Conservation (phyloP, 2,329 filamentous ascomycete genomes). For the Aspergillus versicolor region DNA sequence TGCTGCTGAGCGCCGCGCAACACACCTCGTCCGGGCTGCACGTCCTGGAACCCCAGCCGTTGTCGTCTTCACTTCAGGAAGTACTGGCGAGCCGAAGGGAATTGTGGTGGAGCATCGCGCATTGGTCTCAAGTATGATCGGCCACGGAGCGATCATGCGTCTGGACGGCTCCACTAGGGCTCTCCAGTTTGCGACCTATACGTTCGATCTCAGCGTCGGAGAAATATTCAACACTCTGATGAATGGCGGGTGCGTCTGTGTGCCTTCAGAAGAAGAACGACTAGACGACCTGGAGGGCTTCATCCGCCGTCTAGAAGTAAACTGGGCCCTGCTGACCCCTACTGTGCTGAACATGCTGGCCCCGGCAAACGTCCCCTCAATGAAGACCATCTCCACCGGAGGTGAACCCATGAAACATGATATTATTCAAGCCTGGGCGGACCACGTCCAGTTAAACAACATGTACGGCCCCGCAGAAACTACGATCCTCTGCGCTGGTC, state of each 20-base stretch:
- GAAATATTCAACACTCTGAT: slow-evolving; percentile 52
- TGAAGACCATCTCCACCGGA: not conserved
- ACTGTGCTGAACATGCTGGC: slow-evolving; percentile 1
- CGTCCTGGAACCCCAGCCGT: not conserved
- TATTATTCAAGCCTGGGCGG: not conserved
- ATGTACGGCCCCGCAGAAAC: not conserved
- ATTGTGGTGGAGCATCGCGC: slow-evolving; percentile 9
- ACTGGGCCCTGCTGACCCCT: slow-evolving; percentile 11
- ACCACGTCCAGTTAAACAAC: not conserved
- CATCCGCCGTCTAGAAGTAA: slow-evolving; percentile 49
- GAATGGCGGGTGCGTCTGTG: slow-evolving; percentile 55
- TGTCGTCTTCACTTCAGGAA: slow-evolving; percentile 57
- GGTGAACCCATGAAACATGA: not conserved
- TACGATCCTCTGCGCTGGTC: not conserved
- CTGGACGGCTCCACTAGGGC: not conserved
- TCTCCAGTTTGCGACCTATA: slow-evolving; percentile 41
- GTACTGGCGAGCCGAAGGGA: slow-evolving; percentile 20
- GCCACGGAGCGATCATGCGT: not conserved
- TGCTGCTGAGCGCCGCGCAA: not conserved
- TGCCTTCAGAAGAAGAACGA: slow-evolving; percentile 49
- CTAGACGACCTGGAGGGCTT: slow-evolving; percentile 46
- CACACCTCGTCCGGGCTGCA: not conserved
- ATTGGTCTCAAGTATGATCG: slow-evolving; percentile 10
- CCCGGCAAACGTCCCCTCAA: slow-evolving; percentile 30
- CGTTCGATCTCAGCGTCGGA: slow-evolving; percentile 48